Base-by-base conservation (phyloP, 495 filamentous ascomycete genomes). In the Haplographium delicatum region DNA sequence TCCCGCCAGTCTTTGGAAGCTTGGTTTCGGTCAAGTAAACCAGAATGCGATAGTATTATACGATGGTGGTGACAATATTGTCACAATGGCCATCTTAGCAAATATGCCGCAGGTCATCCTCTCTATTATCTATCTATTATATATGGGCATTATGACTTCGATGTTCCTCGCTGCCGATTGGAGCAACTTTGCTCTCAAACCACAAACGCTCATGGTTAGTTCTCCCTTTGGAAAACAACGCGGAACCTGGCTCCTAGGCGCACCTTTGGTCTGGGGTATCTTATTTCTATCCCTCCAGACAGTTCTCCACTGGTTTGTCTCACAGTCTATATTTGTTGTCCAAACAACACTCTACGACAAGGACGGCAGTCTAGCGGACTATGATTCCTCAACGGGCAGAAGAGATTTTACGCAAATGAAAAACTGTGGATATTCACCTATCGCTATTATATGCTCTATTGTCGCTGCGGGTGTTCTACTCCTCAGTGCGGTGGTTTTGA, bases 121-220 rank as follows among this genome's bases (percentile, higher is more conserved):
- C 11, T 31, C 48, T 15, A 13, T 35, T 4, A 51, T 51, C 3
- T 51, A 51, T 26, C 20, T 43, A 2, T 18, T 43, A 5, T 51
- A 51, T 27, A 51, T 51, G 48, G 48, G 48, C 18, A 51, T 51
- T 2, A 51, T 51, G 38, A 43, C 24, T 18, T 30, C 38, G 7
- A 51, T 51, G 48, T 51, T 51, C 18, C 37, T 51, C 5, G 48
- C 38, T 16, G 27, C 37, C 2, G 48, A 44, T 23, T 51, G 48
- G 48, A 34, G 30, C 16, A 15, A 15, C 1, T 51, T 51, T 27
- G 48, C 48, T 22, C 44, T 51, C 15, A 51, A 51, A 44, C 18
- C 39, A 33, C 48, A 51, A 24, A 43, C 39, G 25, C 48, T 51
- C 3, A 43, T 51, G 48, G 39, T 44, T 19, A 34, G 37, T 11